Evolutionary conservation across 1,139 yeast genomes (phyloP).

Genomic region (Pichia sp.): DNA sequence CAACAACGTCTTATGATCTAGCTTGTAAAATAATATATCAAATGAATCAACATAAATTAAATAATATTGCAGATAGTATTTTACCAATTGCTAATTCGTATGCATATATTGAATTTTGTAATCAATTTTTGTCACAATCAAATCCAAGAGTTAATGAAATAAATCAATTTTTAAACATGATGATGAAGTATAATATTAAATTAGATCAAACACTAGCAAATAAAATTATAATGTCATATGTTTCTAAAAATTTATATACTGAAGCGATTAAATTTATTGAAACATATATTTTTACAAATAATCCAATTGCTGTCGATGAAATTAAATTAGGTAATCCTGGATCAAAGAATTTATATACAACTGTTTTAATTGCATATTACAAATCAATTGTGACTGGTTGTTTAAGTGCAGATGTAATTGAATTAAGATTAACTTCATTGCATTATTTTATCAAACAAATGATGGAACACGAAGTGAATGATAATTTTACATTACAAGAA

Average conservation of each 20-base stretch:
- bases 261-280: conserved; percentile 24
- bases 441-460: conserved; percentile 14
- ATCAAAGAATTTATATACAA: conserved; percentile 10
- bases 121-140: conserved; percentile 20
- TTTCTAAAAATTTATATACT: conserved; percentile 18
- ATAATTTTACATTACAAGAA: conserved; percentile 19
- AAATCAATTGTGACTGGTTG: conserved; percentile 9
- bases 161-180: conserved; percentile 18
- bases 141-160: conserved; percentile 22
- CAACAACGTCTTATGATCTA: conserved; percentile 18
- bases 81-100: conserved; percentile 27
- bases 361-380: conserved; percentile 11
- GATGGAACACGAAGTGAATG: conserved; percentile 16
- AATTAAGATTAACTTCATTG: conserved; percentile 10
- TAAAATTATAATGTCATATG: conserved; percentile 21
- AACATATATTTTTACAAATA: conserved; percentile 13
- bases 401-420: conserved; percentile 4
- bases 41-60: conserved; percentile 21
- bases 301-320: conserved; percentile 12
- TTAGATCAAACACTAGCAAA: conserved; percentile 23
- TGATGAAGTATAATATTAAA: conserved; percentile 21
- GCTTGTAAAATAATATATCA: conserved; percentile 20
- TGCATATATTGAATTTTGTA: conserved; percentile 23
- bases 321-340: conserved; percentile 1
- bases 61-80: conserved; percentile 14